phyloP scores from a whole-genome alignment of 139 green algal genomes.

The Auxenochlorella pyrenoidosa region DNA sequence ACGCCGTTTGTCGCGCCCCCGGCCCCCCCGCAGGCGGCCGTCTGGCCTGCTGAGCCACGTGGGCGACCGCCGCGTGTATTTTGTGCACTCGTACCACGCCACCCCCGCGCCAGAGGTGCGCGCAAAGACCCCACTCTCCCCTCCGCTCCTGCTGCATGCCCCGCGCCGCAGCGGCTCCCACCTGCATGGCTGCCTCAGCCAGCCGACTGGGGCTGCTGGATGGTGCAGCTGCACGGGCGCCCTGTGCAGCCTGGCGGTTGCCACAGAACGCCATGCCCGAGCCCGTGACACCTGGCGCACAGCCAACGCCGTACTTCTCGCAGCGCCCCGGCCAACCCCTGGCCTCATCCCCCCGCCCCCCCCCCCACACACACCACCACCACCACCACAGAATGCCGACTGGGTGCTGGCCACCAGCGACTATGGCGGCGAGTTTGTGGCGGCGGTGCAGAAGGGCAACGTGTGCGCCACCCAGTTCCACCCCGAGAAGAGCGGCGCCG shows the following conservation, averaged over 20 bases:
- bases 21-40: slow-evolving; percentile 14
- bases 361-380: background rate
- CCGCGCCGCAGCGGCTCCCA: background rate
- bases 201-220: too few relatives aligned
- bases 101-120: slow-evolving; percentile 45
- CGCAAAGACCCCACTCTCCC: background rate
- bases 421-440: slow-evolving; percentile 93
- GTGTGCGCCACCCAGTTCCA: slow-evolving; percentile 95
- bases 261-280: too few relatives aligned
- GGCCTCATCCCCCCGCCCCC: background rate
- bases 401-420: slow-evolving; percentile 92
- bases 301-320: too few relatives aligned
- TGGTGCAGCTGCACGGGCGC: too few relatives aligned
- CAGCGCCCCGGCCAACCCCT: background rate
- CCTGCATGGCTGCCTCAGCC: too few relatives aligned
- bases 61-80: slow-evolving; percentile 91
- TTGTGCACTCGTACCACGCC: slow-evolving; percentile 96
- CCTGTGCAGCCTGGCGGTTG: too few relatives aligned
- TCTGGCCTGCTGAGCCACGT: slow-evolving; percentile 67
- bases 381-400: slow-evolving; percentile 83
- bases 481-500: slow-evolving; percentile 95
- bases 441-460: slow-evolving; percentile 83
- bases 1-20: too few relatives aligned
- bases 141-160: background rate
- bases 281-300: too few relatives aligned